phyloP scores from a whole-genome alignment of 257 asterid genomes.

The Capsicum baccatum region DNA sequence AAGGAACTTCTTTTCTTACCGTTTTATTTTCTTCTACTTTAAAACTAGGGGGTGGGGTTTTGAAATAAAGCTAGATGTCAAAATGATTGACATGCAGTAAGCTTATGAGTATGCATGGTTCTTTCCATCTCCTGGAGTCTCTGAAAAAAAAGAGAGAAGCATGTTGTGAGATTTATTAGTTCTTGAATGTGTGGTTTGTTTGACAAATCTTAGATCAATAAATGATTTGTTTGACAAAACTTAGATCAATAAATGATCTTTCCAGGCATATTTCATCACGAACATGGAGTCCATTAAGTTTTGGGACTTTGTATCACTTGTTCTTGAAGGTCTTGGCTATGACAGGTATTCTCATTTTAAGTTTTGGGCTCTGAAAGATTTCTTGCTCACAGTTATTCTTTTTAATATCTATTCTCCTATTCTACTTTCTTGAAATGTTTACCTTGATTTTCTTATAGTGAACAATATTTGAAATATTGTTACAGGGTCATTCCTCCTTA shows the following conservation, averaged over 20 bases:
- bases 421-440: not conserved
- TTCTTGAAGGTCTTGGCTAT: slow-evolving; percentile 97
- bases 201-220: slow-evolving; percentile 4
- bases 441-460: not conserved
- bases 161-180: not conserved
- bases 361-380: not conserved
- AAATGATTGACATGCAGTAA: not conserved
- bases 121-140: not conserved
- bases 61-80: not conserved
- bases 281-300: slow-evolving; percentile 84
- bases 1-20: not conserved
- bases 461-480: not conserved
- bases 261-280: slow-evolving; percentile 97
- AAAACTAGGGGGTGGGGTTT: not conserved
- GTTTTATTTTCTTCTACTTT: not conserved
- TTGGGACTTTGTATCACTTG: slow-evolving; percentile 91
- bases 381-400: not conserved
- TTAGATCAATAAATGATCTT: slow-evolving; percentile 34
- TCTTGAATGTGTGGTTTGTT: not conserved
- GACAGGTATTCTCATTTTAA: slow-evolving; percentile 56
- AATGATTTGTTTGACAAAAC: slow-evolving; percentile 18
- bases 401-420: not conserved
- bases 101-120: not conserved
- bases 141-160: not conserved
- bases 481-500: not conserved